Percentiles rank a stretch among this genome's conserved stretches.
phyloP scores from a whole-genome alignment of 441 rosid genomes.

The Daphne laureola region DNA sequence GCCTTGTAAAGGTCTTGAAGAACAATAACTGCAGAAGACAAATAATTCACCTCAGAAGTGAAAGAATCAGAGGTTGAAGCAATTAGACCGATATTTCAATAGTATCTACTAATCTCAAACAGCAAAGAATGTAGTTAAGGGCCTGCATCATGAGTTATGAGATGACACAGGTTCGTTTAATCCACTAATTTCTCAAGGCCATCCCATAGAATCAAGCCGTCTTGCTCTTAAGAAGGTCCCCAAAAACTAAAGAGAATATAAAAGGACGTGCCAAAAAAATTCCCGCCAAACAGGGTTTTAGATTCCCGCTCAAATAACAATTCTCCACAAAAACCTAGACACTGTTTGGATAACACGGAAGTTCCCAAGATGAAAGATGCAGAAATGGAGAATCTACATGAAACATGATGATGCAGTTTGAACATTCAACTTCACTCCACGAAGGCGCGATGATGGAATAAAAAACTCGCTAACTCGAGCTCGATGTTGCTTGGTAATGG shows the following conservation, averaged over 20 bases:
- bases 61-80: not conserved
- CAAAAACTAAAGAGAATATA: not conserved
- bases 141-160: not conserved
- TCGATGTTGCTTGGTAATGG: not conserved
- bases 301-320: not conserved
- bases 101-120: not conserved
- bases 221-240: not conserved
- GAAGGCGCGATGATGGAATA: not conserved
- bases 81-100: not conserved
- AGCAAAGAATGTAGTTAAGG: not conserved
- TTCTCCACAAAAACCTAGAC: constrained; percentile 2
- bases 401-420: not conserved
- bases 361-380: constrained; percentile 8
- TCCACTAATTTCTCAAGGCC: not conserved
- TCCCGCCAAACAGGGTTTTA: constrained; percentile 9
- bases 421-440: not conserved
- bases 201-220: constrained; percentile 1
- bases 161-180: not conserved
- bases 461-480: not conserved
- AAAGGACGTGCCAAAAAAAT: constrained; percentile 1
- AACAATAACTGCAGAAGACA: constrained; percentile 43
- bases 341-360: not conserved
- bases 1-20: constrained; percentile 58
- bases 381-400: not conserved
- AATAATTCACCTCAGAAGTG: not conserved